A percentile compares a stretch with the other conserved stretches of the same genome.
Evolutionary conservation across 768 basidiomycete genomes (phyloP).

Genomic region (Pulveroboletus sp.): DNA sequence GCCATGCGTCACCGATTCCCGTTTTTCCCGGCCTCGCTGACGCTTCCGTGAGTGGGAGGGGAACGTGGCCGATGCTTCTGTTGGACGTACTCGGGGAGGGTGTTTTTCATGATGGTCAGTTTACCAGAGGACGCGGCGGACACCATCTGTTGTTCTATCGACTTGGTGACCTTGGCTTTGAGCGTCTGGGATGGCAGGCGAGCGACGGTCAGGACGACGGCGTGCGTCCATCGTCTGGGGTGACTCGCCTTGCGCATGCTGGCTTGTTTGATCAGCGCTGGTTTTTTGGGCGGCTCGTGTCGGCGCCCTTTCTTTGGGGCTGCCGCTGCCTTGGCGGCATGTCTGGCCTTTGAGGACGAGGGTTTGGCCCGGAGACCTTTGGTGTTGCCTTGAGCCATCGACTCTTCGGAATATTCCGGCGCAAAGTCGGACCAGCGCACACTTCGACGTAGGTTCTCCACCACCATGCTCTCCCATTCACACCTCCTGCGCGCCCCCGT

Average conservation of each 20-base stretch:
- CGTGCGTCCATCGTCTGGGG: background rate
- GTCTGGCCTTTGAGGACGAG: slow-evolving; percentile 44
- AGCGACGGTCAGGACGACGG: background rate
- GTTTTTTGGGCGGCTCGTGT: slow-evolving; percentile 79
- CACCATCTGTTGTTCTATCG: slow-evolving; percentile 90
- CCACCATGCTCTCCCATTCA: slow-evolving; percentile 42
- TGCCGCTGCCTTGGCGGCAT: slow-evolving; percentile 62
- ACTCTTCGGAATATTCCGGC: slow-evolving; percentile 27
- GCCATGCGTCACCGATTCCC: slow-evolving; percentile 17
- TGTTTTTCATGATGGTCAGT: slow-evolving; percentile 87
- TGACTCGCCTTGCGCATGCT: slow-evolving; percentile 66
- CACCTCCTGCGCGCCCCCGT: slow-evolving; percentile 44
- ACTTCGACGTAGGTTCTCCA: background rate
- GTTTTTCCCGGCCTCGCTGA: slow-evolving; percentile 19
- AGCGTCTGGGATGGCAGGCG: slow-evolving; percentile 49
- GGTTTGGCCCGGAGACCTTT: slow-evolving; percentile 66
- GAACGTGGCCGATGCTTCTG: slow-evolving; percentile 26
- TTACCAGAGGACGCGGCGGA: slow-evolving; percentile 84
- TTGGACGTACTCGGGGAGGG: slow-evolving; percentile 34
- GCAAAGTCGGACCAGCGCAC: slow-evolving; percentile 2
- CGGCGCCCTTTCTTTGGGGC: slow-evolving; percentile 77
- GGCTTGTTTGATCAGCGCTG: slow-evolving; percentile 64
- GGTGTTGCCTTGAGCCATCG: slow-evolving; percentile 79
- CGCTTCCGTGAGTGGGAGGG: slow-evolving; percentile 6
- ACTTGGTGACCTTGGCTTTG: slow-evolving; percentile 86